Percentiles rank a stretch among this genome's conserved stretches.
phyloP scores from a whole-genome alignment of 768 basidiomycete genomes.

The Terana coerulea region DNA sequence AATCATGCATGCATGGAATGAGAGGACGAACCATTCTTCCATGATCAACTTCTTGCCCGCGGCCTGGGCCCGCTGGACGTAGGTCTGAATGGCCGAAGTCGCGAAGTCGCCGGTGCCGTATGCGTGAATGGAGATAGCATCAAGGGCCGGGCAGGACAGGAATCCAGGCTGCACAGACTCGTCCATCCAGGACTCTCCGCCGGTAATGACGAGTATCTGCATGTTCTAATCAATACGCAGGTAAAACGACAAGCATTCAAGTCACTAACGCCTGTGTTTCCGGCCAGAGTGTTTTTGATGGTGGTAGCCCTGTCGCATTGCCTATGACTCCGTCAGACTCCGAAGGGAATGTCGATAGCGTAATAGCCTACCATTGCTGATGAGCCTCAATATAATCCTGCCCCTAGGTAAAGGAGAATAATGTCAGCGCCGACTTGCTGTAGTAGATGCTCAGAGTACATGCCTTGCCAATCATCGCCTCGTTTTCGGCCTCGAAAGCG shows the following conservation, averaged over 20 bases:
- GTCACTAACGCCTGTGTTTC: conserved; percentile 20
- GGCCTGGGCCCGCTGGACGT: conserved; percentile 28
- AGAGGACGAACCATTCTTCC: conserved; percentile 31
- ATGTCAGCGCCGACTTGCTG: too few relatives aligned
- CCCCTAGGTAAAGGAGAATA: too few relatives aligned
- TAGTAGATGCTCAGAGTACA: too few relatives aligned
- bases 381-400: conserved; percentile 22
- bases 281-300: conserved; percentile 20
- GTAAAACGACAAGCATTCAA: neutral
- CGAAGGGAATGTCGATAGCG: too few relatives aligned
- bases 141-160: conserved; percentile 26
- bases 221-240: too few relatives aligned
- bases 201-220: conserved; percentile 28
- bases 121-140: conserved; percentile 36
- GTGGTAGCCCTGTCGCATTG: conserved; percentile 28
- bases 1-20: neutral
- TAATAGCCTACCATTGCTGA: conserved; percentile 22
- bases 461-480: conserved; percentile 29
- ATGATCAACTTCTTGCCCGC: conserved; percentile 35
- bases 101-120: conserved; percentile 30
- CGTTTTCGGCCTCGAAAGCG: conserved; percentile 36
- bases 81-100: conserved; percentile 20
- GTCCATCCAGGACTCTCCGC: conserved; percentile 26
- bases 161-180: conserved; percentile 26
- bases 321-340: too few relatives aligned